These are phyloP conservation scores for Crithidia sp. DNA, from an alignment of 208 protist genomes.

Conservation along the genomic window DNA sequence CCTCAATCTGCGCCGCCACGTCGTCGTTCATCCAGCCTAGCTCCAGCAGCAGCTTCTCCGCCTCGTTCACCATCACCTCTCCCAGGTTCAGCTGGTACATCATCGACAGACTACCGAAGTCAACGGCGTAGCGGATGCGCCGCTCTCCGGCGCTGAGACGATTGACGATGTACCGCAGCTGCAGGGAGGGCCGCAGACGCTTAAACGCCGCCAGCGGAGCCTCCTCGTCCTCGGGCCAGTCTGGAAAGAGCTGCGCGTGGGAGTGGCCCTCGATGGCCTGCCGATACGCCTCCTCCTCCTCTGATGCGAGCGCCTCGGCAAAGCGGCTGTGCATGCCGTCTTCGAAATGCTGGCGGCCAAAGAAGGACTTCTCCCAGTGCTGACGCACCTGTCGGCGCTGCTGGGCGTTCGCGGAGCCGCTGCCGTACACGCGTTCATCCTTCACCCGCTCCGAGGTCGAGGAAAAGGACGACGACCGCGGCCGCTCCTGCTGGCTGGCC, in stretches of 20 bases:
- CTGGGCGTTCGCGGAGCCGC: conserved; percentile 51
- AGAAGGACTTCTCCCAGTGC: conserved; percentile 90
- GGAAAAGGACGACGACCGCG: conserved; percentile 16
- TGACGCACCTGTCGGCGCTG: conserved; percentile 62
- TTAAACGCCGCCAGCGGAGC: conserved; percentile 64
- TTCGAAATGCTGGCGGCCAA: conserved; percentile 83
- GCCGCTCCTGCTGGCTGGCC: background rate
- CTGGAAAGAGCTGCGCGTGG: conserved; percentile 56
- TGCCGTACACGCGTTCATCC: conserved; percentile 28
- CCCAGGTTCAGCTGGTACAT: conserved; percentile 89
- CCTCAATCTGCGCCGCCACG: conserved; percentile 59
- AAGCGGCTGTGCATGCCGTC: conserved; percentile 83
- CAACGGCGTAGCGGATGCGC: conserved; percentile 68
- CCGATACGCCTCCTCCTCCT: conserved; percentile 42
- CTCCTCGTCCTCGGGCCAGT: conserved; percentile 78
- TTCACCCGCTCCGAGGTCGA: conserved; percentile 11
- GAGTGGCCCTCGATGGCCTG: conserved; percentile 23
- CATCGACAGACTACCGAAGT: conserved; percentile 85
- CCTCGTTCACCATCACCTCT: conserved; percentile 79
- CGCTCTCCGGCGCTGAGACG: conserved; percentile 81
- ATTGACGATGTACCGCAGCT: conserved; percentile 76
- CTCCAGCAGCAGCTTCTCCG: conserved; percentile 63
- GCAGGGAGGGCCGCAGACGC: conserved; percentile 48
- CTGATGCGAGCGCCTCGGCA: conserved; percentile 47
- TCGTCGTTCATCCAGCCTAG: conserved; percentile 80